Conservation (phyloP, 1,284 basidiomycete genomes). For the Microbotryomycetes sp. region DNA sequence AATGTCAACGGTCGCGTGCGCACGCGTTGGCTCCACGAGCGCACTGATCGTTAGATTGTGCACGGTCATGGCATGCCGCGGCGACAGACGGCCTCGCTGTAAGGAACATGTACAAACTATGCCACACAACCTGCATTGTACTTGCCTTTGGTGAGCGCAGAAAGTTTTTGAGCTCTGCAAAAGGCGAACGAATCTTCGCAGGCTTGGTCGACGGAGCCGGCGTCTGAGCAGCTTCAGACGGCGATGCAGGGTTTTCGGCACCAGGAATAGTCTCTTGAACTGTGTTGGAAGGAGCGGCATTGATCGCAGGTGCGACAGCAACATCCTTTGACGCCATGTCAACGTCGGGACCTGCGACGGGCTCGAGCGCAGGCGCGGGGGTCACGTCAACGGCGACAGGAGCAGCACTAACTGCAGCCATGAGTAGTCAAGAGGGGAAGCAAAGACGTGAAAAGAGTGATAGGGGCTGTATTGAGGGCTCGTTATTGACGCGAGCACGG, state of each 20-base stretch:
- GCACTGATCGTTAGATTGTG: too few relatives aligned
- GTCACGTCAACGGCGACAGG: not conserved
- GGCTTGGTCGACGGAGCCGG: not conserved
- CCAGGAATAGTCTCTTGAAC: not conserved
- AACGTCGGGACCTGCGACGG: not conserved
- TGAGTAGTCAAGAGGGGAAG: not conserved
- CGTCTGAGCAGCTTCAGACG: not conserved
- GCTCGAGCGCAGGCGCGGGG: not conserved
- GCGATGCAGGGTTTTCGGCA: not conserved
- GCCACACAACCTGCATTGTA: not conserved
- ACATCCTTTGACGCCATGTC: too few relatives aligned
- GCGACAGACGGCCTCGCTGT: too few relatives aligned
- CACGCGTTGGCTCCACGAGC: too few relatives aligned
- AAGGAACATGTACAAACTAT: not conserved
- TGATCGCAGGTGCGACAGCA: not conserved
- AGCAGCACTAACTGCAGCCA: not conserved
- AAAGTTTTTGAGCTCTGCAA: not conserved
- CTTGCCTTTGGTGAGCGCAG: not conserved
- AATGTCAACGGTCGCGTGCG: too few relatives aligned
- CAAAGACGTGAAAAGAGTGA: not conserved
- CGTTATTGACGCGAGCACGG: too few relatives aligned
- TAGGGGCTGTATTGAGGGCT: not conserved
- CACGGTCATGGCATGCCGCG: too few relatives aligned
- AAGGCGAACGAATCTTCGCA: not conserved
- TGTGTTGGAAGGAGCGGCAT: not conserved